A percentile compares a stretch with the other conserved stretches of the same genome.
Conservation (phyloP, 306 rosid genomes). For the Fragaria nilgerrensis region DNA sequence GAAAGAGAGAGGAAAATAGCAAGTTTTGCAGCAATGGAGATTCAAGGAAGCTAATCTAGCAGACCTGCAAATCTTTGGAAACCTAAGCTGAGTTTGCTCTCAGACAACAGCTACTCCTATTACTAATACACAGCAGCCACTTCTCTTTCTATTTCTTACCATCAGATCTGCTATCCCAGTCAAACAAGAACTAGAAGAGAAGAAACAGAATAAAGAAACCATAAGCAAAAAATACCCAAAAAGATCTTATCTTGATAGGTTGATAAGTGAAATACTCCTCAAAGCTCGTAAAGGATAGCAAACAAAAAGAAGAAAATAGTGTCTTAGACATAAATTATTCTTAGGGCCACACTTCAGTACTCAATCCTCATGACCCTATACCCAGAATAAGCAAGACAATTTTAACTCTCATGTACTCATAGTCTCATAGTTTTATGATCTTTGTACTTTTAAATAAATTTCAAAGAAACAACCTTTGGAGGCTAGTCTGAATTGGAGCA, state of each 20-base stretch:
- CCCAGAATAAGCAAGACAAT: slow-evolving; percentile 7
- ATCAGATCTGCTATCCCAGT: slow-evolving; percentile 36
- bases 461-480: background rate
- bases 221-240: background rate
- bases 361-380: slow-evolving; percentile 8
- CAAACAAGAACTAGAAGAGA: slow-evolving; percentile 23
- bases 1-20: background rate
- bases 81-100: slow-evolving; percentile 15
- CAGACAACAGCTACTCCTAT: background rate
- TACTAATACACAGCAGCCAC: slow-evolving; percentile 11
- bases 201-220: background rate
- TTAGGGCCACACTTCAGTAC: slow-evolving; percentile 1
- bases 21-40: slow-evolving; percentile 20
- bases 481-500: background rate
- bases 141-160: slow-evolving; percentile 28
- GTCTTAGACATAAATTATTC: background rate
- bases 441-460: background rate
- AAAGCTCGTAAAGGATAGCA: slow-evolving; percentile 25
- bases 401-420: background rate
- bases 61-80: slow-evolving; percentile 12
- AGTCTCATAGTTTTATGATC: background rate
- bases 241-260: slow-evolving; percentile 9
- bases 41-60: slow-evolving; percentile 9
- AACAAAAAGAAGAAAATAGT: background rate
- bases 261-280: slow-evolving; percentile 14